Conservation (phyloP, 345 rosid species). For the Rhizophora apiculata region DNA sequence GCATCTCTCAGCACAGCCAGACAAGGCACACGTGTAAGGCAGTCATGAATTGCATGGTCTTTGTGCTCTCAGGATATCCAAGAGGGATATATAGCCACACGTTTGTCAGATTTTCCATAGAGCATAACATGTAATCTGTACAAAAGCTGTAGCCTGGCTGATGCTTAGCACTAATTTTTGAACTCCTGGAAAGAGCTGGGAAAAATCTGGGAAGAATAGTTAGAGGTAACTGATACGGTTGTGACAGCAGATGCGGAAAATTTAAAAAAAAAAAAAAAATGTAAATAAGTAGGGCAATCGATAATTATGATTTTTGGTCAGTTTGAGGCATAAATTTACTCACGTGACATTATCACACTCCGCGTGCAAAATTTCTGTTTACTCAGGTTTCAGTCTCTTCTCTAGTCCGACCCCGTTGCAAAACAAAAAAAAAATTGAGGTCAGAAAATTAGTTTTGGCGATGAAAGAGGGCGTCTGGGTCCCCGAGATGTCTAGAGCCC, state of each 20-base stretch:
- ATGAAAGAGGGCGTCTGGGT: no score
- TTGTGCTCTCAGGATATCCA: neutral
- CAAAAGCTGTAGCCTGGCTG: conserved; percentile 15
- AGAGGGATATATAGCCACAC: neutral
- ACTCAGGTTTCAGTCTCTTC: neutral
- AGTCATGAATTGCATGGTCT: neutral
- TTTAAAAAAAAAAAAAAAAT: conserved; percentile 5
- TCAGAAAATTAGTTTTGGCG: no score
- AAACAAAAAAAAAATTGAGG: no score
- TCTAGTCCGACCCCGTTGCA: no score
- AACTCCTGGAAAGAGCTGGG: conserved; percentile 11
- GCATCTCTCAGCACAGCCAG: conserved; percentile 37
- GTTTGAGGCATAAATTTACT: conserved; percentile 9
- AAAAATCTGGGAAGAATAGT: conserved; percentile 25
- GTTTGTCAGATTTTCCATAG: conserved; percentile 25
- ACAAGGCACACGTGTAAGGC: conserved; percentile 31
- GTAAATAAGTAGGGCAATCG: conserved; percentile 24
- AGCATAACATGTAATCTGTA: conserved; percentile 15
- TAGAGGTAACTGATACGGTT: conserved; percentile 19
- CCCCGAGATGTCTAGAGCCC: no score
- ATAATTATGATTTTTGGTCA: conserved; percentile 1
- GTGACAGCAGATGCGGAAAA: neutral
- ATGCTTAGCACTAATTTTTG: neutral
- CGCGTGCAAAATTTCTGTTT: neutral
- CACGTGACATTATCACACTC: neutral